Conservation (phyloP, 805 yeast genomes). For the Pichia phayaonensis region DNA sequence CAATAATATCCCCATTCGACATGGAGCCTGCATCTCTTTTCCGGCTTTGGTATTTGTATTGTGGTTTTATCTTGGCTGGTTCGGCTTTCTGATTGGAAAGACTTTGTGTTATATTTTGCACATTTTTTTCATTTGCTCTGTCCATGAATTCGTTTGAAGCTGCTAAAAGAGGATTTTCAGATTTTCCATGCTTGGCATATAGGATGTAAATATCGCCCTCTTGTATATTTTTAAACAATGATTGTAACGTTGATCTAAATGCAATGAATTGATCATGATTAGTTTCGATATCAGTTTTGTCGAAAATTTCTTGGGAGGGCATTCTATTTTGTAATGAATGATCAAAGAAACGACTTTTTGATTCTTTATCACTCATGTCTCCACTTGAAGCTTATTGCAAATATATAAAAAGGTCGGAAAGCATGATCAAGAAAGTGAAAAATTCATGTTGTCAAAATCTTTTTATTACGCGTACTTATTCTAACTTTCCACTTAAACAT, state of each 20-base stretch:
- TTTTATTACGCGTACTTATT: neutral
- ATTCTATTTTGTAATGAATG: conserved; percentile 6
- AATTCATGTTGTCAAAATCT: too few relatives aligned
- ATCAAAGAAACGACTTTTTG: conserved; percentile 7
- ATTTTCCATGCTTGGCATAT: neutral
- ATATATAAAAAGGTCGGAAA: neutral
- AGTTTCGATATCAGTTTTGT: neutral
- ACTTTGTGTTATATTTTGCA: too few relatives aligned
- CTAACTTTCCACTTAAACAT: too few relatives aligned
- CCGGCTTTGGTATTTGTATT: conserved; percentile 6
- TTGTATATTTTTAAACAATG: neutral
- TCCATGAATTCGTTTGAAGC: neutral
- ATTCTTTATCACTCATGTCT: neutral
- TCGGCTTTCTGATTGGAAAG: neutral
- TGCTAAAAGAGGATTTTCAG: neutral
- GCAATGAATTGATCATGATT: neutral
- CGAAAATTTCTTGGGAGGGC: neutral
- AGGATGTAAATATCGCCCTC: neutral
- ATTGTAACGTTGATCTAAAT: neutral
- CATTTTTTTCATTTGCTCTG: neutral
- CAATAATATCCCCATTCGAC: neutral
- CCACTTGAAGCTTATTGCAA: too few relatives aligned
- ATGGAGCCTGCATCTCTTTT: neutral
- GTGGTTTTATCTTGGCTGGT: neutral
- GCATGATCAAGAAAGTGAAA: neutral